Evolutionary conservation across 1,139 yeast genomes (phyloP).

Genomic region (Suhomyces bokatorum): DNA sequence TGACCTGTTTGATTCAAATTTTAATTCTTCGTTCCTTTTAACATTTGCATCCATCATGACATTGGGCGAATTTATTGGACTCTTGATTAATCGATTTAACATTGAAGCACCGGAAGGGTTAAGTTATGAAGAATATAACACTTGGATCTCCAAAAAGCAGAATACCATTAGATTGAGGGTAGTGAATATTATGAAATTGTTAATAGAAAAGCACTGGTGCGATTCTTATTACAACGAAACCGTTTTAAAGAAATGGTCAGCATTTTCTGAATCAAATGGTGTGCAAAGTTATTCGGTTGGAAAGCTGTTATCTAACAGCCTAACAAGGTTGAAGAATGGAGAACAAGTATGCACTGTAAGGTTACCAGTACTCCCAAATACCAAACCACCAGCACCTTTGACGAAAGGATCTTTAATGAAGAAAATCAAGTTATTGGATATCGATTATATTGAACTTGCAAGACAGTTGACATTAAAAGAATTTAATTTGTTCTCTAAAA

Average conservation of each 20-base stretch:
- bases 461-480: constrained; percentile 83
- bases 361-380: constrained; percentile 30
- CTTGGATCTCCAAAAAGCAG: constrained; percentile 77
- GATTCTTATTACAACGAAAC: constrained; percentile 54
- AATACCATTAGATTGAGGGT: constrained; percentile 69
- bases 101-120: constrained; percentile 86
- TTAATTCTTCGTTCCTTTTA: constrained; percentile 68
- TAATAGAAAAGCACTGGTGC: constrained; percentile 82
- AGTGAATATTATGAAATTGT: constrained; percentile 65
- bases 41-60: constrained; percentile 79
- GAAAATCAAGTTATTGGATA: constrained; percentile 57
- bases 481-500: constrained; percentile 64
- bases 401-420: constrained; percentile 36
- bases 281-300: constrained; percentile 45
- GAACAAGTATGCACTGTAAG: constrained; percentile 34
- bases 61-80: constrained; percentile 61
- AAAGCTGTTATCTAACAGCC: constrained; percentile 27
- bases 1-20: constrained; percentile 63
- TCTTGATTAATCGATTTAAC: constrained; percentile 66
- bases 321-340: constrained; percentile 32
- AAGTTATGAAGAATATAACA: constrained; percentile 75
- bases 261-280: constrained; percentile 54
- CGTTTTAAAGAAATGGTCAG: constrained; percentile 52
- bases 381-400: constrained; percentile 46
- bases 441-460: constrained; percentile 77